Evolutionary conservation across 1,284 basidiomycete genomes (phyloP), one percentile per base, ranked within the genome.

Genomic region (Moesziomyces sp.): DNA sequence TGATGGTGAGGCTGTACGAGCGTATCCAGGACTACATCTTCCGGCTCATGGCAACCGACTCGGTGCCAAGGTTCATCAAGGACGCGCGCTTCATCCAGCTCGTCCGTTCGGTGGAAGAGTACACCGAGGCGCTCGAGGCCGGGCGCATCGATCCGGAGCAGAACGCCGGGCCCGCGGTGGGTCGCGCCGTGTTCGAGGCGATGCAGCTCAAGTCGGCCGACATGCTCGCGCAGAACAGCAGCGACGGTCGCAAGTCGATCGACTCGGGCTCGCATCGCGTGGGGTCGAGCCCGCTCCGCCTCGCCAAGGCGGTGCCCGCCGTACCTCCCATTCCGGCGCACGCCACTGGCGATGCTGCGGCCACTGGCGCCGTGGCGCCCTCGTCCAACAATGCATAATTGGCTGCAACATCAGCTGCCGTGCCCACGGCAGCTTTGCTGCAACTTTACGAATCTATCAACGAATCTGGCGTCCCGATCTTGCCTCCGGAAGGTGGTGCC

Each of bases 21-120:
- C 90, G 94, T 59, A 98, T 99, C 64, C 96, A 98, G 86, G 91
- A 89, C 42, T 94, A 98, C 84, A 94, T 98, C 76, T 98, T 98
- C 88, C 89, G 95, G 55, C 85, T 98, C 75, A 97, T 99, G 93
- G 95, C 96, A 9, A 97, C 94, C 59, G 96, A 99, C 85, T 97
- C 94, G 9, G 92, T 98, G 28, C 95, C 95, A 5, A 70, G 79
- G 24, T 81, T 81, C 66, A 81, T 81, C 71, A 80, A 80, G 52
- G 78, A 80, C 44, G 38, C 74, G 8, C 61, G 76, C 35, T 81
- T 81, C 65, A 74, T 78, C 35, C 69, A 67, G 58, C 66, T 81
- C 16, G 78, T 81, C 4, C 49, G 72, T 40, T 80, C 77, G 46
- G 79, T 81, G 18, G 78, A 81, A 43, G 79, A 81, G 56, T 81